A percentile compares a stretch with the other conserved stretches of the same genome.
These are phyloP conservation scores for Keithomyces neogunnii DNA, from an alignment of 2,329 filamentous ascomycete species.

Conservation along the genomic window DNA sequence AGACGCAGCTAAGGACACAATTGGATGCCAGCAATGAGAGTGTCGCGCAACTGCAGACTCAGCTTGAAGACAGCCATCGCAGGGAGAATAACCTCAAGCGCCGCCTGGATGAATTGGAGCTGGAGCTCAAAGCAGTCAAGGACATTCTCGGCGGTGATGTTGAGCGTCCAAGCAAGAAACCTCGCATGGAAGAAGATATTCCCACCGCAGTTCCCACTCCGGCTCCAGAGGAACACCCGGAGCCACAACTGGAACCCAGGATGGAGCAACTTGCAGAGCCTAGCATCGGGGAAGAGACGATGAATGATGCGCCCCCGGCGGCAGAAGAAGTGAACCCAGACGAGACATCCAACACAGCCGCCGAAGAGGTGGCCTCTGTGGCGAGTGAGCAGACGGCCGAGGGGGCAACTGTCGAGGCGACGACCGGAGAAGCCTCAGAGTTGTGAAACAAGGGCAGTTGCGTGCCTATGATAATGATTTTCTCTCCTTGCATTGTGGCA, in stretches of 20 bases:
- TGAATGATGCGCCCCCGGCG: background rate
- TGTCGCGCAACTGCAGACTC: conserved; percentile 42
- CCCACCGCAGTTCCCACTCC: background rate
- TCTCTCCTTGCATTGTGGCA: background rate
- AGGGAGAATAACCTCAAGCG: conserved; percentile 77
- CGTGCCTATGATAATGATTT: background rate
- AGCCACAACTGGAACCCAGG: background rate
- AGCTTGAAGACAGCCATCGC: conserved; percentile 67
- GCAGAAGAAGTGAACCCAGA: background rate
- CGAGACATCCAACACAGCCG: background rate
- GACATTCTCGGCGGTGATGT: conserved; percentile 8
- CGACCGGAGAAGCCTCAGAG: background rate
- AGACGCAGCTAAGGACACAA: conserved; percentile 48
- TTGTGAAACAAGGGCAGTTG: background rate
- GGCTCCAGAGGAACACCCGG: background rate
- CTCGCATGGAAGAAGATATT: conserved; percentile 6
- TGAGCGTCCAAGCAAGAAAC: conserved; percentile 10
- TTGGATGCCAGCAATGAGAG: conserved; percentile 36
- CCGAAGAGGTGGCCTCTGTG: background rate
- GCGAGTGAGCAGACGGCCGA: background rate
- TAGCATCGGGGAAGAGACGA: background rate
- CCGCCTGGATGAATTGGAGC: conserved; percentile 70
- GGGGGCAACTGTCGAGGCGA: background rate
- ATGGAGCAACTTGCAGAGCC: background rate
- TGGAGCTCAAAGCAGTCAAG: conserved; percentile 35